Base-by-base conservation (phyloP, 306 rosid species). In the Arachis stenosperma region DNA sequence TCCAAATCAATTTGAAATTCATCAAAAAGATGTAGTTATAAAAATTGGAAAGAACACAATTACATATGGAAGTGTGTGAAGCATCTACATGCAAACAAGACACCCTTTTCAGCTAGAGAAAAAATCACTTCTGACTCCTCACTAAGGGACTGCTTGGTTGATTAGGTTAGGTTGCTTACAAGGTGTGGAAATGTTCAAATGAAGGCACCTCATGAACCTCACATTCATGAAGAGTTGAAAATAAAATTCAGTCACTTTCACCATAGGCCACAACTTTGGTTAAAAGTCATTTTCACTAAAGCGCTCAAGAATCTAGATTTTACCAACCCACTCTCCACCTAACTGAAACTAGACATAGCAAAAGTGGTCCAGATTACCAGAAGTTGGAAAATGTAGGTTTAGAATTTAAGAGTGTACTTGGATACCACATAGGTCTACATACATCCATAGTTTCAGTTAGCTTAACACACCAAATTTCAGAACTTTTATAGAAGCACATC, bases 311-410 rank as follows among this genome's bases (percentile, higher is more conserved):
- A 33, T 33, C n/a, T 56, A 46, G 6, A 46, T 70, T 53, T 12
- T 43, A 8, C 53, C 70, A 4, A 59, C 61, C 53, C 27, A 29
- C 54, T 44, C 14, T 10, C 53, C 58, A 47, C 69, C 74, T 47
- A 76, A 56, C 55, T 47, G 22, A 71, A 57, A 71, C 27, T 60
- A 71, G 64, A 51, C 77, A 57, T 39, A 37, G 61, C 40, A 61
- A n/a, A 52, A 46, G 73, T 61, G 15, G 61, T 44, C 67, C 68
- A 48, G 5, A 12, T 40, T 27, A 42, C 9, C 46, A 6, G 46
- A 42, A 42, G 46, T 60, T 44, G 67, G 13, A 74, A 61, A 73
- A 54, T 14, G 43, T 9, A 46, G 14, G 37, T 33, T 14, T 36
- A 29, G 11, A 82, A 47, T 14, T 10, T 9, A 15, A 55, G 22